These are phyloP conservation scores for Citrus unshiu DNA, from an alignment of 345 rosid genomes.

Conservation along the genomic window DNA sequence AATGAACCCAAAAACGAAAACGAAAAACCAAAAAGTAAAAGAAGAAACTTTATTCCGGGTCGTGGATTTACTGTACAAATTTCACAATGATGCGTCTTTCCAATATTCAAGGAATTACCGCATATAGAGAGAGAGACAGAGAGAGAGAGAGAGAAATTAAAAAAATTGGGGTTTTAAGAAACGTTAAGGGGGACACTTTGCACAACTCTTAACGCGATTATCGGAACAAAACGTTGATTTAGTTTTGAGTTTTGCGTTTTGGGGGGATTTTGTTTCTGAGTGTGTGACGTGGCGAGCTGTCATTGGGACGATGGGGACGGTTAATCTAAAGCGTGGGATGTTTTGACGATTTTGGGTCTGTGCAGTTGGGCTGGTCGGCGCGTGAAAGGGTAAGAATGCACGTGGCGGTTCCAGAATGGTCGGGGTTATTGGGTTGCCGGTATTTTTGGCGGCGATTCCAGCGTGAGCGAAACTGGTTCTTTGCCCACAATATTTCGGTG, in stretches of 20 bases:
- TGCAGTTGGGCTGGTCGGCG: not conserved
- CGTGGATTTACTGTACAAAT: not conserved
- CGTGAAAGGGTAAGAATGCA: not conserved
- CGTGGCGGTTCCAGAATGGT: constrained; percentile 16
- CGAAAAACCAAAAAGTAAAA: not conserved
- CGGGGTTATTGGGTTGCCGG: constrained; percentile 12
- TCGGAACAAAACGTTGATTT: not conserved
- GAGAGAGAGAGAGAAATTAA: too few species aligned
- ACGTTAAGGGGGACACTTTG: constrained; percentile 6
- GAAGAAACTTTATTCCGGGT: not conserved
- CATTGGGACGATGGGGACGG: not conserved
- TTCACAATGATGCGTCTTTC: constrained; percentile 26
- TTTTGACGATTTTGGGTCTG: not conserved
- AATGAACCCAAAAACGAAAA: not conserved
- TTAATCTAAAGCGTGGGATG: not conserved
- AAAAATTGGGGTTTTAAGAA: not conserved
- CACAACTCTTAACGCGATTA: not conserved
- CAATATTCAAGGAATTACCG: constrained; percentile 37
- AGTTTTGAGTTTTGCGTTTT: not conserved
- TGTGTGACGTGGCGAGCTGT: constrained; percentile 11
- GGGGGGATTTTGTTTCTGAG: not conserved
- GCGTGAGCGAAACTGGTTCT: not conserved
- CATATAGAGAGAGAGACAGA: not conserved
- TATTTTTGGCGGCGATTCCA: constrained; percentile 27
- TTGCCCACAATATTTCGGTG: constrained; percentile 8